Percentiles rank a stretch among this genome's conserved stretches.
Evolutionary conservation across 2,329 filamentous ascomycete genomes (phyloP).

Genomic region (Orbilia oligospora): DNA sequence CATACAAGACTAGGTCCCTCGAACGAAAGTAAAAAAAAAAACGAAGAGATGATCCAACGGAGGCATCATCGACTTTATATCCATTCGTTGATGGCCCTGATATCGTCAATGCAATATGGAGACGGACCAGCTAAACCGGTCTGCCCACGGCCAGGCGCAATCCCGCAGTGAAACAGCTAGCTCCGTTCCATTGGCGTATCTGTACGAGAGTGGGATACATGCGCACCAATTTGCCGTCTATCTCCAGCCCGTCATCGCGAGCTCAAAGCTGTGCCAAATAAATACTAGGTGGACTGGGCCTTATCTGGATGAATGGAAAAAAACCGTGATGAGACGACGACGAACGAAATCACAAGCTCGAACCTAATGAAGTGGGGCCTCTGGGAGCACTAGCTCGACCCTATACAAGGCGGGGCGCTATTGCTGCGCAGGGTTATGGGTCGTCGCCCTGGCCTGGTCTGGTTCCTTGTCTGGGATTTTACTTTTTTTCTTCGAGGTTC

Average conservation of each 20-base stretch:
- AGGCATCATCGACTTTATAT: conserved; percentile 61
- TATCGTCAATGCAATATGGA: conserved; percentile 41
- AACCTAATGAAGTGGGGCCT: conserved; percentile 57
- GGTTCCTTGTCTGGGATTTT: conserved; percentile 39
- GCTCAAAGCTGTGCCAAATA: conserved; percentile 57
- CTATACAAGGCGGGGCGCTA: conserved; percentile 60
- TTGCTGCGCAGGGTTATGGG: conserved; percentile 36
- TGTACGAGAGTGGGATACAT: conserved; percentile 17
- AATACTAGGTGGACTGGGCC: conserved; percentile 52
- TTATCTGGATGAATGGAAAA: conserved; percentile 62
- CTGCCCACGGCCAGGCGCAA: conserved; percentile 48
- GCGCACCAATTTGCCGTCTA: conserved; percentile 60
- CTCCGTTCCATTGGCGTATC: conserved; percentile 46
- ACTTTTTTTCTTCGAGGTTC: conserved; percentile 34
- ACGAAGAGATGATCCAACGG: conserved; percentile 32
- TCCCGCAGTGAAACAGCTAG: conserved; percentile 58
- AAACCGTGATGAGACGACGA: conserved; percentile 57
- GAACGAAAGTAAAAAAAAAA: conserved; percentile 22
- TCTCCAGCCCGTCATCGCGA: conserved; percentile 53
- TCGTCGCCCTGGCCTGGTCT: conserved; percentile 39
- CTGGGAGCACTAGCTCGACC: conserved; percentile 42
- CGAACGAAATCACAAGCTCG: conserved; percentile 61
- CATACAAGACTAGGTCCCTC: conserved; percentile 32
- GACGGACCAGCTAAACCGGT: conserved; percentile 39
- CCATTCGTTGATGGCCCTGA: conserved; percentile 2